Base-by-base conservation (phyloP, 2,329 filamentous ascomycete species). In the Ophiobolus disseminans region DNA sequence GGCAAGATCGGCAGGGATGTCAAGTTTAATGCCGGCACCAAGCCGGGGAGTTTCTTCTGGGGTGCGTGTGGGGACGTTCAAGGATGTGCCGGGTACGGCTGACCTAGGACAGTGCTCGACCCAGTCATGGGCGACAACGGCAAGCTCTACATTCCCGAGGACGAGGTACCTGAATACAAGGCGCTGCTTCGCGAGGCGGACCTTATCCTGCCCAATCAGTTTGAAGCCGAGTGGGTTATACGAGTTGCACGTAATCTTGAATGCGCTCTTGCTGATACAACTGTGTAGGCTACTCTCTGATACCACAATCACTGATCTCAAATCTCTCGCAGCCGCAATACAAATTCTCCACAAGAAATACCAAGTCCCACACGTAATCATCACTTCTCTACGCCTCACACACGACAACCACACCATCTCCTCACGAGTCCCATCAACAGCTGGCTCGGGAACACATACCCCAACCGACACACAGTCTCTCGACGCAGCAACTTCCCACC, bases 41-140 rank as follows among this genome's bases (percentile, higher is more conserved):
- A 79, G 23, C 86, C 89, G 0, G 89, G 91, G 0, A 85, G 82
- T 36, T 96, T 97, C 77, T 97, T 97, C 76, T 97, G 93, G 93
- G 78, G 83, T 85, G 60, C 52, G 79, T 57, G n/a, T 14, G 5
- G 2, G 23, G 16, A 20, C 20, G 8, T 19, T 9, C 2, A 19
- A 25, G 4, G 2, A 5, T 17, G 8, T 2, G 20, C 14, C 8
- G 14, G n/a, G 20, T n/a, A 17, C 25, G 14, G 44, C 62, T 70
- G 50, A 69, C 47, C 10, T 7, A 16, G 13, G 21, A 31, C 54
- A 86, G 90, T 96, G 2, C 82, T 99, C 20, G 94, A 99, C 72
- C 94, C 95, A 0, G 94, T 99, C 38, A 99, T 99, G 94, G 94
- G 94, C 22, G 94, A 99, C 70, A 91, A 97, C 65, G 94, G 91